phyloP scores from a whole-genome alignment of 306 rosid species.

The Styphnolobium japonicum region DNA sequence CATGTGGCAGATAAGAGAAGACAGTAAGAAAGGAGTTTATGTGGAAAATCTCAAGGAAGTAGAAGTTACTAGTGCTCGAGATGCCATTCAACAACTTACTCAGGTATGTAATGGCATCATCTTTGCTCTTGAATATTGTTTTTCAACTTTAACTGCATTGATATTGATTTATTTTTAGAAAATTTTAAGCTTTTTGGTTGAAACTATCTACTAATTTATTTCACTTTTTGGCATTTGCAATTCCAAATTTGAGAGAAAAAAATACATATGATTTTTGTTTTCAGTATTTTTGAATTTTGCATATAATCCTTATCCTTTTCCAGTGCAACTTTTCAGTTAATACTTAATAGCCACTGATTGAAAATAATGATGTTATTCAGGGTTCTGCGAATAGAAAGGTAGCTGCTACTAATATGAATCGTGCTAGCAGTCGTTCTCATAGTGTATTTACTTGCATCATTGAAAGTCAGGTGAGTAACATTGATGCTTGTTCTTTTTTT shows the following conservation, averaged over 20 bases:
- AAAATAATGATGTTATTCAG: conserved; percentile 41
- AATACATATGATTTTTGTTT: too few relatives aligned
- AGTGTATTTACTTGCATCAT: conserved; percentile 96
- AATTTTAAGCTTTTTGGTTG: neutral
- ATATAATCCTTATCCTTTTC: neutral
- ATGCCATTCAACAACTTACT: conserved; percentile 84
- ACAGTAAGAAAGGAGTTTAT: conserved; percentile 85
- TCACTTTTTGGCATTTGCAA: neutral
- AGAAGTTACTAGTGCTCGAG: conserved; percentile 88
- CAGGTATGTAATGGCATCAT: conserved; percentile 51
- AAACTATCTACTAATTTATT: neutral
- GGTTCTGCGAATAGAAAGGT: conserved; percentile 95
- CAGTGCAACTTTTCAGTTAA: neutral
- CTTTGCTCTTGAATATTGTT: conserved; percentile 1
- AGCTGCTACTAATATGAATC: conserved; percentile 97
- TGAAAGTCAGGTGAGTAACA: conserved; percentile 77
- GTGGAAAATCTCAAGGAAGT: conserved; percentile 91
- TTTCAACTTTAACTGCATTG: neutral
- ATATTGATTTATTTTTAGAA: neutral
- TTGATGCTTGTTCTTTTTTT: neutral
- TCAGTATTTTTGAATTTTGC: conserved; percentile 5
- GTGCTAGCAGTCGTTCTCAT: conserved; percentile 96
- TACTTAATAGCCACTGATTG: conserved; percentile 18
- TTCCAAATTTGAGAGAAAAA: conserved; percentile 3
- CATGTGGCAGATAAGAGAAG: conserved; percentile 85